Evolutionary conservation across 2,329 filamentous ascomycete genomes (phyloP).

Genomic region (Byssochlamys sp.): DNA sequence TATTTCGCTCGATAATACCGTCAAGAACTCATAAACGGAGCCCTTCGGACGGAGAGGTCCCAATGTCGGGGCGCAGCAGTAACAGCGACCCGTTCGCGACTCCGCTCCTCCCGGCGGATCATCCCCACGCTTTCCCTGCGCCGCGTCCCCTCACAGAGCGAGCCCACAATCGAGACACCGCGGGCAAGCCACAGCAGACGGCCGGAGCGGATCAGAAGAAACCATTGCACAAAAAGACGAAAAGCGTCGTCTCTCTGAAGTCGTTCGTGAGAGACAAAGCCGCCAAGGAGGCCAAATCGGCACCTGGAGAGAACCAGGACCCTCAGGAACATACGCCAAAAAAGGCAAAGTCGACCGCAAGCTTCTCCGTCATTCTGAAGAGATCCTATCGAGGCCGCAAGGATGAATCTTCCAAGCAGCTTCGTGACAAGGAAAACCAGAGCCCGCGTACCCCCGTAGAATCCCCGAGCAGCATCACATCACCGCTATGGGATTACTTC

Average conservation of each 20-base stretch:
- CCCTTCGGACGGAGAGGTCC: conserved; percentile 29
- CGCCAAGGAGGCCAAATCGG: conserved; percentile 32
- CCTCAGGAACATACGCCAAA: conserved; percentile 40
- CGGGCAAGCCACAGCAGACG: conserved; percentile 28
- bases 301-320: conserved; percentile 22
- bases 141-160: conserved; percentile 30
- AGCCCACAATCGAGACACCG: conserved; percentile 26
- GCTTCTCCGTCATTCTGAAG: conserved; percentile 66
- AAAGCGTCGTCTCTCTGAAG: conserved; percentile 45
- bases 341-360: conserved; percentile 75
- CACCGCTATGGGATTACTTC: conserved; percentile 77
- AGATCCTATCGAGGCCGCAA: conserved; percentile 62
- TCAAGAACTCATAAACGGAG: conserved; percentile 39
- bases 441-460: conserved; percentile 47
- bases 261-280: conserved; percentile 40
- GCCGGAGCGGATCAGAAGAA: conserved; percentile 25
- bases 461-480: conserved; percentile 28
- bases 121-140: conserved; percentile 33
- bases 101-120: conserved; percentile 43
- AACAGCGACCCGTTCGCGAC: conserved; percentile 18
- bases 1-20: conserved; percentile 46
- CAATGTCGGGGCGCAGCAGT: conserved; percentile 11
- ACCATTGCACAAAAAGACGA: conserved; percentile 43
- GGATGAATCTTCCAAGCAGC: conserved; percentile 43
- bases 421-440: conserved; percentile 73